A percentile compares a stretch with the other conserved stretches of the same genome.
phyloP scores from a whole-genome alignment of 805 yeast genomes.

The Metschnikowia vanudenii region DNA sequence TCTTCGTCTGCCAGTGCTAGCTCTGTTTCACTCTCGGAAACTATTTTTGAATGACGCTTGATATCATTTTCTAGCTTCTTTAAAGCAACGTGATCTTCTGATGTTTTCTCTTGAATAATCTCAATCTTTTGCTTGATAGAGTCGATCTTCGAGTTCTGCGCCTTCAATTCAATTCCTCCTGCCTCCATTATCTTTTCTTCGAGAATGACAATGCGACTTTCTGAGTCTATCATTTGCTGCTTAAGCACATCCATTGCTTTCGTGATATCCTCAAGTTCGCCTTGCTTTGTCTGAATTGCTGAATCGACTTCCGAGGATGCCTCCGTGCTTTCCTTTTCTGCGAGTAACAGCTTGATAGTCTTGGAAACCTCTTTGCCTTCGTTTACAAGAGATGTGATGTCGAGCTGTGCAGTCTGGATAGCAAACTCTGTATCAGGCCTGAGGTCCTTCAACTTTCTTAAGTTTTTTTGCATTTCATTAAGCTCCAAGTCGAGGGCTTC shows the following conservation, averaged over 20 bases:
- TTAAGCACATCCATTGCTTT: constrained; percentile 36
- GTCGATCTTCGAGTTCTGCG: constrained; percentile 80
- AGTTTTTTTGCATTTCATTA: constrained; percentile 57
- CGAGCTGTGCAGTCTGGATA: constrained; percentile 58
- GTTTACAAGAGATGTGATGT: constrained; percentile 56
- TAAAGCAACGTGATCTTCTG: constrained; percentile 53
- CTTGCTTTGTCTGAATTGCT: constrained; percentile 38
- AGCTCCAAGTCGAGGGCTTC: constrained; percentile 49
- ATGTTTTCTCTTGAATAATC: constrained; percentile 53
- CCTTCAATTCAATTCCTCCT: constrained; percentile 82
- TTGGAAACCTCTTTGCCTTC: constrained; percentile 50
- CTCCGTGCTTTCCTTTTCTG: constrained; percentile 34
- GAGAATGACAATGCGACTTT: constrained; percentile 53
- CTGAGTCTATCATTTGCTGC: constrained; percentile 54
- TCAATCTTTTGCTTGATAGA: constrained; percentile 67
- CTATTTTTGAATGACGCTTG: constrained; percentile 50
- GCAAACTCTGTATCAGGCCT: constrained; percentile 67
- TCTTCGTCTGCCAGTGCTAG: constrained; percentile 26
- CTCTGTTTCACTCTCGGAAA: constrained; percentile 49
- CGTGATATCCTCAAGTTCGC: constrained; percentile 20
- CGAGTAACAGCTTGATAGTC: constrained; percentile 42
- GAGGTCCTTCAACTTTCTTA: constrained; percentile 58
- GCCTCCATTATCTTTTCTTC: constrained; percentile 82
- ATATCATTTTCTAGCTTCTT: constrained; percentile 66
- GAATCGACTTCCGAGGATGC: constrained; percentile 30